Base-by-base conservation (phyloP, 2,329 filamentous ascomycete species). In the Pyricularia pennisetigena region DNA sequence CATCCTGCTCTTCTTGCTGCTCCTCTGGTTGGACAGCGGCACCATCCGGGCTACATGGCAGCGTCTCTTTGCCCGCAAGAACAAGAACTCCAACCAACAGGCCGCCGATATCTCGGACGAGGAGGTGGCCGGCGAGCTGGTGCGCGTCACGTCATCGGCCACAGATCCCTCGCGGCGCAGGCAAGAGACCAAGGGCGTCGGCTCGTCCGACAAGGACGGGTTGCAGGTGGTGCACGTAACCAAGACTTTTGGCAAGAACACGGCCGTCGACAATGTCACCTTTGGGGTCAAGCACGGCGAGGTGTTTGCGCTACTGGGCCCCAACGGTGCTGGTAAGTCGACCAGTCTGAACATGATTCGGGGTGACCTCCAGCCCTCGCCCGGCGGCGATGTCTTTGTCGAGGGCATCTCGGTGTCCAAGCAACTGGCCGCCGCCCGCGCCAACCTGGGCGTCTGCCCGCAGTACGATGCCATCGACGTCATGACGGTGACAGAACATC, bases 241-340 rank as follows among this genome's bases (percentile, higher is more conserved):
- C 35, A 97, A 97, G 77, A 83, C 85, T 0, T 97, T 97, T 72
- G 86, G 88, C 16, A 84, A 84, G 70, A 89, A 90, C 72, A 87
- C 88, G 0, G 94, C 92, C 3, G 93, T 97, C n/a, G 89, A 97
- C 72, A 91, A 97, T 73, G 86, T 96, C 61, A 92, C 90, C 0
- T 97, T 97, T 73, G 90, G 90, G 23, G 90, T 97, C 35, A 85
- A 86, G 20, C 87, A 86, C 65, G 90, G 91, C 66, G 90, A 97
- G 75, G 91, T 97, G 0, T 97, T 97, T 78, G 93, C 93, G 0
- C 83, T 97, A 0, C 85, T 98, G 0, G 94, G 94, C 0, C 93
- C 94, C 20, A 97, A 97, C 74, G 93, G 94, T 28, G 94, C 94
- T 1, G 94, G 94, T 69, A 97, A 97, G 74, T 93, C 90, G 0